These are phyloP conservation scores for Fusarium sp. DNA, from an alignment of 2,329 filamentous ascomycete genomes.

Conservation along the genomic window DNA sequence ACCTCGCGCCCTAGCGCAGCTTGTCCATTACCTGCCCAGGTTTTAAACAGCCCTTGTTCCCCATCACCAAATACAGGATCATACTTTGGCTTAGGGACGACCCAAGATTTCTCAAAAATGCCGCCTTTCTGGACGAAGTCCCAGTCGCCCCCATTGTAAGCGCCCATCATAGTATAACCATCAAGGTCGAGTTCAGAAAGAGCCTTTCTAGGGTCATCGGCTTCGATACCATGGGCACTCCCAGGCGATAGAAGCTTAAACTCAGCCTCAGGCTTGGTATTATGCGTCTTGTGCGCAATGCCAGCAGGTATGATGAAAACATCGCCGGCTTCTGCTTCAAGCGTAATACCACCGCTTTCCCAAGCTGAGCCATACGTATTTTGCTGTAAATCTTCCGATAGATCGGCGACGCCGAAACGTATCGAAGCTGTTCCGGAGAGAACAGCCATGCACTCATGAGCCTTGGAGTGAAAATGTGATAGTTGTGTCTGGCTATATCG, in stretches of 20 bases:
- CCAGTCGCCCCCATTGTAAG: conserved; percentile 57
- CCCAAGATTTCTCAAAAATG: conserved; percentile 33
- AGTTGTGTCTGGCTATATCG: conserved; percentile 68
- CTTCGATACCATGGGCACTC: conserved; percentile 55
- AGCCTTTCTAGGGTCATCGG: conserved; percentile 54
- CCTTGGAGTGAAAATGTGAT: conserved; percentile 70
- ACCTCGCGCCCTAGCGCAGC: background rate
- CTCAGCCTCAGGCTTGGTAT: conserved; percentile 55
- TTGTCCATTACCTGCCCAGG: conserved; percentile 23
- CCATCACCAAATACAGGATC: conserved; percentile 32
- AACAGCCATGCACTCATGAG: conserved; percentile 72
- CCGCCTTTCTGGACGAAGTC: conserved; percentile 36
- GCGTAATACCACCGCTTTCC: conserved; percentile 65
- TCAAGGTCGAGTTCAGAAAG: conserved; percentile 55
- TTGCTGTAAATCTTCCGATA: conserved; percentile 56
- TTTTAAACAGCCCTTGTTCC: conserved; percentile 17
- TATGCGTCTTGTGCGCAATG: conserved; percentile 67
- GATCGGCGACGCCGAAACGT: conserved; percentile 68
- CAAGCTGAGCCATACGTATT: conserved; percentile 57
- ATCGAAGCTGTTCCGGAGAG: conserved; percentile 67
- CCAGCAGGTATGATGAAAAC: conserved; percentile 72
- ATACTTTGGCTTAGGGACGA: conserved; percentile 34
- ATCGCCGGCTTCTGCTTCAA: conserved; percentile 66
- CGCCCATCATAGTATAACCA: conserved; percentile 60
- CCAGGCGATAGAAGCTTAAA: conserved; percentile 61